Evolutionary conservation across 192 early-diverging fungal species (phyloP).

Genomic region (Backusella liffmaniae): DNA sequence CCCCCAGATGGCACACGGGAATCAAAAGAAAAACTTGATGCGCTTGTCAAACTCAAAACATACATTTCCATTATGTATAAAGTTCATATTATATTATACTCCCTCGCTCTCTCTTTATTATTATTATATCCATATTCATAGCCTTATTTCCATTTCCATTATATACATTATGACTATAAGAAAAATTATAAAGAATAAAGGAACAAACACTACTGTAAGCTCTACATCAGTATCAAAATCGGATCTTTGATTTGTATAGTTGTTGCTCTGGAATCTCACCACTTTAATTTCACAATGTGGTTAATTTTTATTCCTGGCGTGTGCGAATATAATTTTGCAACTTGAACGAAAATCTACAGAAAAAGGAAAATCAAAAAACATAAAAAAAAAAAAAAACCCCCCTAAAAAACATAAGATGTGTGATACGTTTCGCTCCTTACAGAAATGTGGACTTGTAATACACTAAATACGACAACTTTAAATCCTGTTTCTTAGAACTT

Average conservation of each 20-base stretch:
- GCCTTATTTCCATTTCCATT: no score
- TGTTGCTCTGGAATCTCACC: conserved; percentile 16
- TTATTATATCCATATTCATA: no score
- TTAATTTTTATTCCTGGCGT: conserved; percentile 10
- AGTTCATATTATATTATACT: no score
- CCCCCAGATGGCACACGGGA: no score
- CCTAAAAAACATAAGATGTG: not conserved
- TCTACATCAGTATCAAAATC: not conserved
- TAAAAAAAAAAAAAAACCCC: not conserved
- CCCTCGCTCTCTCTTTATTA: not conserved
- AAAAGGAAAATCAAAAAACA: not conserved
- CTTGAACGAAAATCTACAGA: no score
- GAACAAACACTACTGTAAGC: conserved; percentile 12
- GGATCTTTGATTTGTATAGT: conserved; percentile 13
- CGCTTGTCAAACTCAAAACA: no score
- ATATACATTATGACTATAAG: no score
- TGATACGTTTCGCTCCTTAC: not conserved
- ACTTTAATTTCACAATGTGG: not conserved
- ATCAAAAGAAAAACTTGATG: no score
- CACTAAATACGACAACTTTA: not conserved
- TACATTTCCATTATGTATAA: no score
- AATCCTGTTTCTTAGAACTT: not conserved
- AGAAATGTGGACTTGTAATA: not conserved
- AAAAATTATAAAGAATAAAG: conserved; percentile 12
- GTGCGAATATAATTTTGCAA: not conserved